phyloP scores from a whole-genome alignment of 345 rosid genomes.

The Nasturtium officinale region DNA sequence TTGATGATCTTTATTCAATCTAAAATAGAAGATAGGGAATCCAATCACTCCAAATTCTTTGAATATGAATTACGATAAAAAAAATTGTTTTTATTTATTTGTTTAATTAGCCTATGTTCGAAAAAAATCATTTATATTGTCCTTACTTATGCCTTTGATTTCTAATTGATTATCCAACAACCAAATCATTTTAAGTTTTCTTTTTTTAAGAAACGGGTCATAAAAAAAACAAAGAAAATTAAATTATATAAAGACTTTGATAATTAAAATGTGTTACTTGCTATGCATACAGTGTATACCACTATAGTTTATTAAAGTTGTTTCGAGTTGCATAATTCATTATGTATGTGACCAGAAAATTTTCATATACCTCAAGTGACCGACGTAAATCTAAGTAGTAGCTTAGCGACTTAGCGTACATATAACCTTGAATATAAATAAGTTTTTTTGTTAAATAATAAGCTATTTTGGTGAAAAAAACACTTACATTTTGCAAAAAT shows the following conservation, averaged over 20 bases:
- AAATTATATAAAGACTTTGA: not conserved
- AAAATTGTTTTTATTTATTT: not conserved
- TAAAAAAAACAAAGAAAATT: not conserved
- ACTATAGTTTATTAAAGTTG: not conserved
- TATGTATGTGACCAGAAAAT: not conserved
- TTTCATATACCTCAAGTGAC: not conserved
- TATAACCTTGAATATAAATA: not conserved
- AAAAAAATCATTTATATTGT: not conserved
- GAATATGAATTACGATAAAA: slow-evolving; percentile 1
- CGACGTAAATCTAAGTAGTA: not conserved
- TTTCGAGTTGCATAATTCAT: not conserved
- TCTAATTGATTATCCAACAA: not conserved
- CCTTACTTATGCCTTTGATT: not conserved
- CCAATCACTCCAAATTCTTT: not conserved
- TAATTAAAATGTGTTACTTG: no score
- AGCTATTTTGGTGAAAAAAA: no score
- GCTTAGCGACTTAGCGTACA: no score
- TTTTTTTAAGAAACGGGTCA: not conserved
- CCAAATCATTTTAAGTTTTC: not conserved
- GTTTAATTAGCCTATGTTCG: not conserved
- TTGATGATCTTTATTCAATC: slow-evolving; percentile 38
- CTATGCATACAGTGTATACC: not conserved
- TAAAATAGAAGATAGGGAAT: not conserved
- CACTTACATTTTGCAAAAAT: no score
- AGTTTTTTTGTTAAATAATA: no score